Percentiles rank a stretch among this genome's conserved stretches.
These are phyloP conservation scores for Rubroshorea leprosula DNA, from an alignment of 345 rosid species.

Conservation along the genomic window DNA sequence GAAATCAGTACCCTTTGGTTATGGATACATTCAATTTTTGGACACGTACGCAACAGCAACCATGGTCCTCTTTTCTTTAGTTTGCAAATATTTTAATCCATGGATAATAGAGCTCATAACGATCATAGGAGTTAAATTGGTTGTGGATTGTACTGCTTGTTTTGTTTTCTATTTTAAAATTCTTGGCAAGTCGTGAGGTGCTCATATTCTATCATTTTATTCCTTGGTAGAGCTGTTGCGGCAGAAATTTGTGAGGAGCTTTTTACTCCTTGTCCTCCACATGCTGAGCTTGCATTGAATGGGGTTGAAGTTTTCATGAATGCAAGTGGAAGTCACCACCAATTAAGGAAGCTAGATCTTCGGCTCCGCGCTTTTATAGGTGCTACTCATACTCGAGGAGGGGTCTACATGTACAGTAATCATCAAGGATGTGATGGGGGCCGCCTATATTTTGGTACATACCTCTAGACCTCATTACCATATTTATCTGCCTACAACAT, in stretches of 20 bases:
- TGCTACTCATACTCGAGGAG: constrained; percentile 82
- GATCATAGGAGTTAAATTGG: too few species aligned
- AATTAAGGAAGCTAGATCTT: constrained; percentile 74
- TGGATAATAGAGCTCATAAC: too few species aligned
- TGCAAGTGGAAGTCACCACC: constrained; percentile 98
- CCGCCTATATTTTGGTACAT: constrained; percentile 79
- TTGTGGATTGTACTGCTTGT: not conserved
- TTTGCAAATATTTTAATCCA: too few species aligned
- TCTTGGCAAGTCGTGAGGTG: constrained; percentile 1
- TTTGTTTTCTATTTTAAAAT: not conserved
- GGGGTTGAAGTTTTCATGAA: constrained; percentile 97
- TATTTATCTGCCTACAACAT: not conserved
- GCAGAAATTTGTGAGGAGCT: constrained; percentile 95
- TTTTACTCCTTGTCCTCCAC: constrained; percentile 73
- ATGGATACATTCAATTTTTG: constrained; percentile 72
- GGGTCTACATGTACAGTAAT: constrained; percentile 95
- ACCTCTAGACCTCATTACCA: not conserved
- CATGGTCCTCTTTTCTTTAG: not conserved
- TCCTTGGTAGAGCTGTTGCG: constrained; percentile 69
- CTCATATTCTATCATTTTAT: constrained; percentile 10
- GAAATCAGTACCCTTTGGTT: constrained; percentile 79
- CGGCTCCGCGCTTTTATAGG: constrained; percentile 70
- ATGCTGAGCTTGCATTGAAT: constrained; percentile 90
- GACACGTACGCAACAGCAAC: constrained; percentile 64
- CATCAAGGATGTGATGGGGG: constrained; percentile 98